A percentile compares a stretch with the other conserved stretches of the same genome.
Conservation (phyloP, 148 eudicot species). For the Heliosperma pusillum region DNA sequence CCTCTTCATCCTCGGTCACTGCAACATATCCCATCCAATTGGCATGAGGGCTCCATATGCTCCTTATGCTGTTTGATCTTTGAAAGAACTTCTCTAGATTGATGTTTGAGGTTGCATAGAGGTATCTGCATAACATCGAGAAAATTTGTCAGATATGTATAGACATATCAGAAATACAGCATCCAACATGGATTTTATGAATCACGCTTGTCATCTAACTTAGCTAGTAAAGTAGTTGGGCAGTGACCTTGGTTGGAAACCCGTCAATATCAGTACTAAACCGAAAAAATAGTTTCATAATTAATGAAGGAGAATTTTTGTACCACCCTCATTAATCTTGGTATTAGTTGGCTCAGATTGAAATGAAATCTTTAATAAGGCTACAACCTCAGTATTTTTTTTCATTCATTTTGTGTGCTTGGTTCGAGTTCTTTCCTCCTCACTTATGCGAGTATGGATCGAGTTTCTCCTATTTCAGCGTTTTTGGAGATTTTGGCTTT, state of each 20-base stretch:
- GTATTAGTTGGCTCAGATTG: background rate
- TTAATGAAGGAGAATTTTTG: background rate
- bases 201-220: background rate
- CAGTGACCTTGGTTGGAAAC: no score
- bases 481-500: no score
- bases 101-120: slow-evolving; percentile 83
- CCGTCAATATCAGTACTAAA: background rate
- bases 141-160: background rate
- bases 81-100: slow-evolving; percentile 76
- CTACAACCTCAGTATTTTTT: background rate
- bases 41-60: slow-evolving; percentile 84
- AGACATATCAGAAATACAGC: background rate
- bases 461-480: no score
- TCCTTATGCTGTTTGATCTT: slow-evolving; percentile 47
- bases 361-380: background rate
- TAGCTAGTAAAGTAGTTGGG: background rate
- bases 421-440: no score
- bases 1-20: slow-evolving; percentile 47
- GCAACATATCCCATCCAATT: slow-evolving; percentile 96
- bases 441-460: no score
- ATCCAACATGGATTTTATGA: background rate
- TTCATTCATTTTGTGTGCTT: no score
- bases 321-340: no score
- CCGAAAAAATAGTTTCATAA: background rate
- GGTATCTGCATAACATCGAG: slow-evolving; percentile 31